phyloP scores from a whole-genome alignment of 331 rosid species.

The Rhamnella rubrinervis region DNA sequence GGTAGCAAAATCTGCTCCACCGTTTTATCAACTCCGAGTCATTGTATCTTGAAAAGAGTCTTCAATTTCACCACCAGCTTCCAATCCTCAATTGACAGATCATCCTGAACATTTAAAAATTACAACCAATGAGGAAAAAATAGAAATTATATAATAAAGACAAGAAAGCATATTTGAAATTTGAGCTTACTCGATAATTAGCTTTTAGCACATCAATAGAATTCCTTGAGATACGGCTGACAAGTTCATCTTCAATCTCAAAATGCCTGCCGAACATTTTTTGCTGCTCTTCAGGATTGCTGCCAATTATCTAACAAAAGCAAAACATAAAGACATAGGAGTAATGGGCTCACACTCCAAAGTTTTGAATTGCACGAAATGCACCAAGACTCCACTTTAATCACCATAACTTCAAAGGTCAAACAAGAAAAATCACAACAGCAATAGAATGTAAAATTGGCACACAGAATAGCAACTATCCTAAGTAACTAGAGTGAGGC shows the following conservation, averaged over 20 bases:
- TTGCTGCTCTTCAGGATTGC: constrained; percentile 89
- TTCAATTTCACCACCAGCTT: constrained; percentile 75
- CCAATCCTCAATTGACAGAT: constrained; percentile 69
- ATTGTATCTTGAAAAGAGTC: constrained; percentile 67
- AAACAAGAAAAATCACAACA: too few relatives aligned
- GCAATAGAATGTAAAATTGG: too few relatives aligned
- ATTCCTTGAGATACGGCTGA: constrained; percentile 73
- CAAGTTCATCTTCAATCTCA: constrained; percentile 91
- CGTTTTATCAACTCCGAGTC: constrained; percentile 13
- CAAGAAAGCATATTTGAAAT: not conserved
- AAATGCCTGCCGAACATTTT: constrained; percentile 97
- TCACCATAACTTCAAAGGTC: too few relatives aligned
- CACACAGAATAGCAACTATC: too few relatives aligned
- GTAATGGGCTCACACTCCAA: too few relatives aligned
- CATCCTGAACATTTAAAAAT: constrained; percentile 49
- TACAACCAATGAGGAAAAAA: not conserved
- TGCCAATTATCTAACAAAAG: constrained; percentile 68
- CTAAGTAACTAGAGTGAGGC: too few relatives aligned
- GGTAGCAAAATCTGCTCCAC: too few relatives aligned
- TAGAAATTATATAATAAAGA: not conserved
- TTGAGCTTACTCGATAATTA: constrained; percentile 1
- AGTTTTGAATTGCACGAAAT: too few relatives aligned
- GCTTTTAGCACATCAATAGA: not conserved
- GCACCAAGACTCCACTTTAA: too few relatives aligned
- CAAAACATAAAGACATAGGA: not conserved